Base-by-base conservation (phyloP, 768 basidiomycete genomes). In the Paxillus rubicundulus region DNA sequence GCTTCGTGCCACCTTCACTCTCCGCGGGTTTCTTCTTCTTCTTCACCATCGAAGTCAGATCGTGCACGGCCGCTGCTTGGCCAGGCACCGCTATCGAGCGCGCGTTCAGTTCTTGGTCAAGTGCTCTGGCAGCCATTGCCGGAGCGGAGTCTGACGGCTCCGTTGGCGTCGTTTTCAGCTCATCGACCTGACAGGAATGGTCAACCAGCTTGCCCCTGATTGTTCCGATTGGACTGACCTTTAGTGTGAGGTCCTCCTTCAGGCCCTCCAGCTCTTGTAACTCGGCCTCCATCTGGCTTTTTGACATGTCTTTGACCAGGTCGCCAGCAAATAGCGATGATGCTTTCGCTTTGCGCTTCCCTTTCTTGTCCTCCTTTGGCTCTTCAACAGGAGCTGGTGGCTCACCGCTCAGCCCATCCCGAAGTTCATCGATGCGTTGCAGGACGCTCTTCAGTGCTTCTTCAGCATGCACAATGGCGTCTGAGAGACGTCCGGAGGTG, bases 381-480 rank as follows among this genome's bases (percentile, higher is more conserved):
- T 57, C 62, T 9, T 54, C 47, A 3, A 63, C 47, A 32, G 81
- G 67, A 3, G 72, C 76, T 5, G 49, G 50, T 7, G 63, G 33
- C 40, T 73, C 70, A 17, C 74, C 73, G n/a, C 61, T 66, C 1
- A 77, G 67, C 2, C 69, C 77, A 42, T 74, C 76, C 28, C 75
- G 72, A 12, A 90, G 76, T 55, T 86, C 82, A 10, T 71, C 76
- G 13, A 92, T 73, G 39, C 92, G 80, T 33, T 77, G 74, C 64
- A 86, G 77, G 4, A 97, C 87, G 57, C 90, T 92, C 59, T 81
- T 81, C 16, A 92, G 72, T 0, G 93, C 92, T 53, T 81, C 81
- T 68, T 89, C 83, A 1, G 88, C 92, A 51, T 97, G 91, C 13
- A 67, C 58, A 39, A 98, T 89, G 2, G 95, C 87, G 51, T 92